Evolutionary conservation across 805 yeast species (phyloP).

Genomic region (Pichia rugopelliculosa): DNA sequence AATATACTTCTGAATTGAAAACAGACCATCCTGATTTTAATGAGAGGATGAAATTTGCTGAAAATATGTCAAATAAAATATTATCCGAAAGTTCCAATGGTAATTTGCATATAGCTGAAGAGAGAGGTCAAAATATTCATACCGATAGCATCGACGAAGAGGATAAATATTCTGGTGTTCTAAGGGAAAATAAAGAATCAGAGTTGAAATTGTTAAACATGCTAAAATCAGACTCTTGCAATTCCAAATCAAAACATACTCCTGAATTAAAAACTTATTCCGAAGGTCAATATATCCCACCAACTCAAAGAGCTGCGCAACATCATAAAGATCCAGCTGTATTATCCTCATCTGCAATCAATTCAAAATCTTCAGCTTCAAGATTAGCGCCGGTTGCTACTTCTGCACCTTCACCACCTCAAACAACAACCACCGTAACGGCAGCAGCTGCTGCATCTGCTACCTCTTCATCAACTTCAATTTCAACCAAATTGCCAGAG

Average conservation of each 20-base stretch:
- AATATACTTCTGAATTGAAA: slow-evolving; percentile 75
- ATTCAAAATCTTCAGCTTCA: background rate
- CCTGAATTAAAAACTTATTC: slow-evolving; percentile 17
- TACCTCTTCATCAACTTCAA: background rate
- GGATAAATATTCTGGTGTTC: slow-evolving; percentile 91
- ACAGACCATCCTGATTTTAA: slow-evolving; percentile 66
- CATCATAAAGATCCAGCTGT: slow-evolving; percentile 61
- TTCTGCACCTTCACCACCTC: background rate
- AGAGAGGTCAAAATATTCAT: slow-evolving; percentile 70
- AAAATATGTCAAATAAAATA: slow-evolving; percentile 74
- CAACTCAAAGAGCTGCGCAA: slow-evolving; percentile 46
- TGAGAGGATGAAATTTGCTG: slow-evolving; percentile 62
- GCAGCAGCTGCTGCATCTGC: background rate
- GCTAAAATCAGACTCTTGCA: slow-evolving; percentile 11
- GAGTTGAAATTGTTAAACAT: slow-evolving; percentile 21
- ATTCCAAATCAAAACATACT: background rate
- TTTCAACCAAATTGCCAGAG: background rate
- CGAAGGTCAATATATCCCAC: slow-evolving; percentile 46
- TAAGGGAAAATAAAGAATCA: slow-evolving; percentile 38
- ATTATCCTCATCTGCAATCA: slow-evolving; percentile 38
- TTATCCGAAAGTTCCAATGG: slow-evolving; percentile 57
- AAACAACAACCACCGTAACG: slow-evolving; percentile 1
- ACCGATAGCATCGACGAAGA: slow-evolving; percentile 92
- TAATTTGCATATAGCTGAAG: slow-evolving; percentile 83
- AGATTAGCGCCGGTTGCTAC: background rate